phyloP scores from a whole-genome alignment of 2,329 filamentous ascomycete genomes.

The Hawksworthiomyces lignivorus region DNA sequence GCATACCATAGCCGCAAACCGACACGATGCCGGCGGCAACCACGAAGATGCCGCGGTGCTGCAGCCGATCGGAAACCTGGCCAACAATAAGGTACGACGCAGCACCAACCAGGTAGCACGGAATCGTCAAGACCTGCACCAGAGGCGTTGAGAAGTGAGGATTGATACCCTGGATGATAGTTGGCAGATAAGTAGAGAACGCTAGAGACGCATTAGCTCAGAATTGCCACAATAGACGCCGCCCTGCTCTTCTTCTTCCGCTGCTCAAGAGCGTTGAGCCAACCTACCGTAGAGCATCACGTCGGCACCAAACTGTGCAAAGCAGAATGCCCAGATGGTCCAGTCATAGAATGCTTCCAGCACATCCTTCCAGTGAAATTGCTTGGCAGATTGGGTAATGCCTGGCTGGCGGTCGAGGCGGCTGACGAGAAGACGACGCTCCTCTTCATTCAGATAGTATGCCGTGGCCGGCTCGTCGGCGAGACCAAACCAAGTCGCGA shows the following conservation, averaged over 20 bases:
- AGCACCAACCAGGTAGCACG: slow-evolving; percentile 58
- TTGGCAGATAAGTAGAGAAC: slow-evolving; percentile 60
- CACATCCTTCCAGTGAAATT: slow-evolving; percentile 42
- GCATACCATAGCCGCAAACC: slow-evolving; percentile 50
- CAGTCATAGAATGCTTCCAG: slow-evolving; percentile 45
- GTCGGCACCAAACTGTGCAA: slow-evolving; percentile 53
- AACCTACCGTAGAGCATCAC: slow-evolving; percentile 64
- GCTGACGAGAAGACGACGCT: not conserved
- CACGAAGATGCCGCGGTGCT: slow-evolving; percentile 49
- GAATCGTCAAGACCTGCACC: slow-evolving; percentile 60
- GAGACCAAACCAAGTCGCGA: not conserved
- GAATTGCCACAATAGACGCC: no score
- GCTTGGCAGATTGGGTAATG: slow-evolving; percentile 30
- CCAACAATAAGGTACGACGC: slow-evolving; percentile 52
- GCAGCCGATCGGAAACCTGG: slow-evolving; percentile 48
- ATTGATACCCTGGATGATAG: slow-evolving; percentile 58
- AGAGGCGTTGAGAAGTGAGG: slow-evolving; percentile 41
- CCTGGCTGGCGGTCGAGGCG: slow-evolving; percentile 3
- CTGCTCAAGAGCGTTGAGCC: no score
- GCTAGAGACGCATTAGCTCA: no score
- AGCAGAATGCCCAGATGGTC: slow-evolving; percentile 54
- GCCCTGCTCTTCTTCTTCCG: no score
- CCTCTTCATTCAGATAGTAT: not conserved
- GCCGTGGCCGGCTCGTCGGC: not conserved
- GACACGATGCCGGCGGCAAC: slow-evolving; percentile 41